These are phyloP conservation scores for Arctium lappa DNA, from an alignment of 129 eudicot genomes.

Conservation along the genomic window DNA sequence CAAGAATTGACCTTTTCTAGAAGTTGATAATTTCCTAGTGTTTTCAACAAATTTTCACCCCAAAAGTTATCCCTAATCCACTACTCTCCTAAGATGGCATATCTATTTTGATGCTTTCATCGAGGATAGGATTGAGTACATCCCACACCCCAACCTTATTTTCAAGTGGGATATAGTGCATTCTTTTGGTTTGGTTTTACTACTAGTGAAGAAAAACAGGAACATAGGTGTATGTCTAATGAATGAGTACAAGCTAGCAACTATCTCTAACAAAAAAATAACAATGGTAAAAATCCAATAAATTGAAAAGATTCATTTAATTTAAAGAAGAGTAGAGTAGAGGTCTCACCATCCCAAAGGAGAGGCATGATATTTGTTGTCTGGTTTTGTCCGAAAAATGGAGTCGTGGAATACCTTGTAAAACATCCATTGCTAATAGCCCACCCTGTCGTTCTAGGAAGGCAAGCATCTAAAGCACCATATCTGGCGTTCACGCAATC, in stretches of 20 bases:
- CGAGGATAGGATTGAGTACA: too few species aligned
- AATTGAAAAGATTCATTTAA: background rate
- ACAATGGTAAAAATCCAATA: background rate
- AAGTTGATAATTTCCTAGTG: too few species aligned
- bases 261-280: background rate
- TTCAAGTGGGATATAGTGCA: too few species aligned
- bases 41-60: too few species aligned
- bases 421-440: slow-evolving; percentile 45
- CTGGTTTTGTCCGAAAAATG: slow-evolving; percentile 32
- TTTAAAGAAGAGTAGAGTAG: background rate
- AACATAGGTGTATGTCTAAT: background rate
- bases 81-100: too few species aligned
- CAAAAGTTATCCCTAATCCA: too few species aligned
- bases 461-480: slow-evolving; percentile 31
- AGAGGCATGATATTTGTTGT: slow-evolving; percentile 36
- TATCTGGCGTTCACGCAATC: slow-evolving; percentile 44
- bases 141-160: too few species aligned
- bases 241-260: background rate
- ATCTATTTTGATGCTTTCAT: too few species aligned
- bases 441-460: slow-evolving; percentile 40
- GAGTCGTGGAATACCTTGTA: slow-evolving; percentile 45
- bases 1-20: too few species aligned
- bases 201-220: too few species aligned
- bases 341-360: slow-evolving; percentile 36
- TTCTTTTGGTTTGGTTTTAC: too few species aligned